phyloP scores from a whole-genome alignment of 2,329 filamentous ascomycete species.

The Epichloe baconii region DNA sequence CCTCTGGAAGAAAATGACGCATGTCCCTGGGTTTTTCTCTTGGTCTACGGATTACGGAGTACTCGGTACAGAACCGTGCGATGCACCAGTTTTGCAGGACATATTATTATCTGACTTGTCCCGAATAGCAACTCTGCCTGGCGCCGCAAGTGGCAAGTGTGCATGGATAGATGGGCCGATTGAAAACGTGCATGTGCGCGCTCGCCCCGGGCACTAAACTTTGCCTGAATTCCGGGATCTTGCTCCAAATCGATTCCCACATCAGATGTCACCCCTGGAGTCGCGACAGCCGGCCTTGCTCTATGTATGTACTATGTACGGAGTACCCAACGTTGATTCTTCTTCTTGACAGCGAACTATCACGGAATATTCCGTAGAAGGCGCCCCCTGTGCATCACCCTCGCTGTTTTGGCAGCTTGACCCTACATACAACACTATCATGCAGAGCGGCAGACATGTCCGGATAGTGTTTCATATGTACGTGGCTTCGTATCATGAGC shows the following conservation, averaged over 20 bases:
- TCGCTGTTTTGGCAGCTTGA: too few species aligned
- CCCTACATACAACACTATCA: too few species aligned
- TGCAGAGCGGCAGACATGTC: too few species aligned
- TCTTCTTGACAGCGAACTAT: too few species aligned
- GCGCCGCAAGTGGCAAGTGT: neutral
- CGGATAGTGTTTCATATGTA: too few species aligned
- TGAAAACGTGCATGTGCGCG: neutral
- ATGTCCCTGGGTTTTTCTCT: too few species aligned
- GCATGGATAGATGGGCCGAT: neutral
- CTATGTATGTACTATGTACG: neutral
- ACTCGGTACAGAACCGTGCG: too few species aligned
- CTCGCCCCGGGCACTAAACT: neutral
- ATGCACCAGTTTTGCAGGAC: neutral
- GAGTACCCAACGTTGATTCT: too few species aligned
- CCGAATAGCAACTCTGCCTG: neutral
- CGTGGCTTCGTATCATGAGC: too few species aligned
- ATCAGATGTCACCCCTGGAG: constrained; percentile 2
- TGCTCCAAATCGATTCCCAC: constrained; percentile 2
- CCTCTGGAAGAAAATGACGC: too few species aligned
- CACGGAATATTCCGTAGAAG: too few species aligned
- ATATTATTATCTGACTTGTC: neutral
- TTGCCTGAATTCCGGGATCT: constrained; percentile 1
- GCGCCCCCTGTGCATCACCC: neutral
- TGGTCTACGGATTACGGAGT: too few species aligned
- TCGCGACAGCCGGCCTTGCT: constrained; percentile 3